Evolutionary conservation across 2,329 filamentous ascomycete genomes (phyloP).

Genomic region (Colletotrichum sp.): DNA sequence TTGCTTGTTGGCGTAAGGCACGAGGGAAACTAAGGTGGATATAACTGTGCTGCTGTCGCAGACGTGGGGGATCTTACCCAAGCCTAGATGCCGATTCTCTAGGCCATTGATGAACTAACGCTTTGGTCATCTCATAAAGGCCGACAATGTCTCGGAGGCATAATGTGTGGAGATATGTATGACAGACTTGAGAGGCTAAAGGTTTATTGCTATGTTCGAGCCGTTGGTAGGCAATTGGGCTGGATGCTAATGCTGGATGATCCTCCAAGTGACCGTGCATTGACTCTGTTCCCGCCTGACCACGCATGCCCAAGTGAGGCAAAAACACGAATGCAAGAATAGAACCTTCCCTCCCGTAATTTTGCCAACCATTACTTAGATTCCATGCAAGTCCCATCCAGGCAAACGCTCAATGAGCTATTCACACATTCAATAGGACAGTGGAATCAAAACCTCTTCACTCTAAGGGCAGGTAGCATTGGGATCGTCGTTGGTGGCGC

Average conservation of each 20-base stretch:
- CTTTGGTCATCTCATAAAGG: background rate
- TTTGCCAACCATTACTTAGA: background rate
- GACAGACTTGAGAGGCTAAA: background rate
- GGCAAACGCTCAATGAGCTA: background rate
- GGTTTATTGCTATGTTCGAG: background rate
- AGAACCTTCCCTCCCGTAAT: background rate
- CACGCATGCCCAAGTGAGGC: background rate
- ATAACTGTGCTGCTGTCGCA: background rate
- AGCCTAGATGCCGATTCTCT: background rate
- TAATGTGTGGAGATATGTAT: background rate
- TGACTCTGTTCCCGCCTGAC: background rate
- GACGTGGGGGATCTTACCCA: background rate
- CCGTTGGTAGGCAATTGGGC: background rate
- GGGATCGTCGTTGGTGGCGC: background rate
- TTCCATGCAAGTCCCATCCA: background rate
- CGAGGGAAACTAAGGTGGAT: background rate
- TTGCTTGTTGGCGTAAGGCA: background rate
- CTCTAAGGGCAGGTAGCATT: background rate
- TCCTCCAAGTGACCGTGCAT: background rate
- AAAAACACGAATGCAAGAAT: background rate
- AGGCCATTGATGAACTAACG: background rate
- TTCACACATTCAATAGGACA: background rate
- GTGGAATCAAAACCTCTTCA: background rate
- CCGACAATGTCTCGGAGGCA: background rate
- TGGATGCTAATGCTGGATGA: background rate